Percentiles rank a stretch among this genome's conserved stretches.
Evolutionary conservation across 1,139 yeast species (phyloP).

Genomic region (Magnusiomyces fungicola): DNA sequence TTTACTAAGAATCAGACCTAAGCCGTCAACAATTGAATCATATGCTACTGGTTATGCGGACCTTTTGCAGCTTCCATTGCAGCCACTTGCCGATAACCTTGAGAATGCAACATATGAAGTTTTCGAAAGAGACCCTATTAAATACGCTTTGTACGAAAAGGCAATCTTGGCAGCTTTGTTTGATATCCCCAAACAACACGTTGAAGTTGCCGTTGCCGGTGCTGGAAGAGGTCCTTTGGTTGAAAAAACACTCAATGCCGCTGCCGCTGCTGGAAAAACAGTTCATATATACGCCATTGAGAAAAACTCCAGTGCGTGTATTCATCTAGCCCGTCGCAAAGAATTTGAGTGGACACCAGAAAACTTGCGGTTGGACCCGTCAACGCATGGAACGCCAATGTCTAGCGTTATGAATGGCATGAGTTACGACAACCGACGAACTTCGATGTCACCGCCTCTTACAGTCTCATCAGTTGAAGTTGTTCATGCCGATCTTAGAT

Average conservation of each 20-base stretch:
- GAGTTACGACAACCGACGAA: conserved; percentile 37
- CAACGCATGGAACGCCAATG: no score
- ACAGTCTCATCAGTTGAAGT: conserved; percentile 37
- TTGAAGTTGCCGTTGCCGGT: conserved; percentile 56
- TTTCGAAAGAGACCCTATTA: conserved; percentile 62
- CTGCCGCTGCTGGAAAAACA: conserved; percentile 30
- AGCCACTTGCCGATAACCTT: conserved; percentile 57
- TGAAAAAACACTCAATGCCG: conserved; percentile 43
- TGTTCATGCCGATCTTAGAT: conserved; percentile 50
- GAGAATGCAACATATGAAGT: conserved; percentile 53
- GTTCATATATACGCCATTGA: conserved; percentile 54
- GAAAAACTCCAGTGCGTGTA: conserved; percentile 58
- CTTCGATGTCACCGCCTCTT: conserved; percentile 4
- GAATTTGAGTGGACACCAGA: conserved; percentile 28
- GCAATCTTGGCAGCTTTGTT: conserved; percentile 57
- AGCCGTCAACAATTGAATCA: conserved; percentile 30
- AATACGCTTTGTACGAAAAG: conserved; percentile 57
- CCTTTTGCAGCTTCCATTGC: conserved; percentile 50
- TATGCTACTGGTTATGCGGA: conserved; percentile 36
- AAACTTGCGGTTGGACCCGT: not conserved
- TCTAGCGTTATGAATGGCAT: no score
- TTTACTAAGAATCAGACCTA: conserved; percentile 34
- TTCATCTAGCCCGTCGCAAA: conserved; percentile 29
- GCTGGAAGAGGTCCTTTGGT: conserved; percentile 85
- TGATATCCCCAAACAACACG: conserved; percentile 29